phyloP scores from a whole-genome alignment of 768 basidiomycete genomes.

The Xerocomus potaroensis region DNA sequence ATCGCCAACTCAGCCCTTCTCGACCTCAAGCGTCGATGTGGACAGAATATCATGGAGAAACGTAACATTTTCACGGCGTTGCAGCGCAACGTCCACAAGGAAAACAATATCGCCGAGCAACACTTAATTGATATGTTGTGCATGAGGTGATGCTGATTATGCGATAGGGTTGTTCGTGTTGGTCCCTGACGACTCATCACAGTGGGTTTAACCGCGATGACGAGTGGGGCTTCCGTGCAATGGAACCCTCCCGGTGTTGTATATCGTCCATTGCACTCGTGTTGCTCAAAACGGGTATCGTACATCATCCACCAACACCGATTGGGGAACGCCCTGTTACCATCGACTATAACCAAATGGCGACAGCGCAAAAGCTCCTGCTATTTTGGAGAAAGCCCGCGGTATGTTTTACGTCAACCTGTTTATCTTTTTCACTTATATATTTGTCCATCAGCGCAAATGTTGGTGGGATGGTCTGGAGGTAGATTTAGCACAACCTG shows the following conservation, averaged over 20 bases:
- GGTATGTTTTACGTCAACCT: conserved; percentile 47
- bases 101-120: conserved; percentile 98
- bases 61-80: conserved; percentile 94
- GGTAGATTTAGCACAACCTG: conserved; percentile 67
- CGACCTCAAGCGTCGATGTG: conserved; percentile 81
- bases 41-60: conserved; percentile 83
- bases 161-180: not conserved
- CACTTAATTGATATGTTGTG: conserved; percentile 99
- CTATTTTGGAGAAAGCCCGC: conserved; percentile 99
- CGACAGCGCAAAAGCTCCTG: conserved; percentile 93
- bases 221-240: conserved; percentile 94
- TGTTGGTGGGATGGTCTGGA: conserved; percentile 99
- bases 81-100: conserved; percentile 98
- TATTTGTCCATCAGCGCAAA: conserved; percentile 64
- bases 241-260: conserved; percentile 94
- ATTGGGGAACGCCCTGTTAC: conserved; percentile 68
- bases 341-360: conserved; percentile 90
- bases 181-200: conserved; percentile 10
- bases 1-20: conserved; percentile 74
- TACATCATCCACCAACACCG: conserved; percentile 52
- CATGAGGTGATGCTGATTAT: conserved; percentile 70
- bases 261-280: conserved; percentile 98
- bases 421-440: not conserved
- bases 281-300: conserved; percentile 93
- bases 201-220: conserved; percentile 97